Conservation (phyloP, 306 rosid species). For the Notholithocarpus densiflorus region DNA sequence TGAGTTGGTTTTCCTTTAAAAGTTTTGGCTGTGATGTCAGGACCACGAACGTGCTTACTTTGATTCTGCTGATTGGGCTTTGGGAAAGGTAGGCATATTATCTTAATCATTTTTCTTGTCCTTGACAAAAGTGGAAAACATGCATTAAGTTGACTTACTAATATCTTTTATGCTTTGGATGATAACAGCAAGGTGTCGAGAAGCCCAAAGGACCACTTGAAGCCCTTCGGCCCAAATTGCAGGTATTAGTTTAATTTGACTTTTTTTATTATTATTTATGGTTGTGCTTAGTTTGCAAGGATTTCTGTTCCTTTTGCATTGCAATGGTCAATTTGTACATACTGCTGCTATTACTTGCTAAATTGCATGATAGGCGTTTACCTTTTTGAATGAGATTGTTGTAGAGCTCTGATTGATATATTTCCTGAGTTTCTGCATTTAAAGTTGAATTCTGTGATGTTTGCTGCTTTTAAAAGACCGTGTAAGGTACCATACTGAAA, state of each 20-base stretch:
- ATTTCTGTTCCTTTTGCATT: neutral
- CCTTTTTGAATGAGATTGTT: neutral
- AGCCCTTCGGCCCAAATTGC: constrained; percentile 92
- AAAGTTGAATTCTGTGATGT: neutral
- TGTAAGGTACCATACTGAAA: neutral
- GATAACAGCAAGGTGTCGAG: constrained; percentile 81
- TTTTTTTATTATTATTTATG: neutral
- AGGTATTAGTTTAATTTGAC: constrained; percentile 45
- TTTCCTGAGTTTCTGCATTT: neutral
- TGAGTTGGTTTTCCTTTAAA: constrained; percentile 17
- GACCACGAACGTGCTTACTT: constrained; percentile 98
- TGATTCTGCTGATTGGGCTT: constrained; percentile 99
- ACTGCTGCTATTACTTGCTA: neutral
- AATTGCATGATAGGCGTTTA: neutral
- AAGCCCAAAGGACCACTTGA: constrained; percentile 99
- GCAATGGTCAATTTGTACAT: neutral
- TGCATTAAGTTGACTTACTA: constrained; percentile 18
- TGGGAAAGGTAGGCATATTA: constrained; percentile 75
- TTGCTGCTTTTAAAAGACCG: neutral
- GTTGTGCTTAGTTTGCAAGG: neutral
- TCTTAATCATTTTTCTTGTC: neutral
- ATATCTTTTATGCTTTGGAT: constrained; percentile 17
- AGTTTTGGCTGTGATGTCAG: constrained; percentile 39
- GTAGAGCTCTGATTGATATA: neutral
- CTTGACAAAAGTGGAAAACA: constrained; percentile 3